Conservation (phyloP, 176 grass and related monocot species). For the Elaeis guineensis region DNA sequence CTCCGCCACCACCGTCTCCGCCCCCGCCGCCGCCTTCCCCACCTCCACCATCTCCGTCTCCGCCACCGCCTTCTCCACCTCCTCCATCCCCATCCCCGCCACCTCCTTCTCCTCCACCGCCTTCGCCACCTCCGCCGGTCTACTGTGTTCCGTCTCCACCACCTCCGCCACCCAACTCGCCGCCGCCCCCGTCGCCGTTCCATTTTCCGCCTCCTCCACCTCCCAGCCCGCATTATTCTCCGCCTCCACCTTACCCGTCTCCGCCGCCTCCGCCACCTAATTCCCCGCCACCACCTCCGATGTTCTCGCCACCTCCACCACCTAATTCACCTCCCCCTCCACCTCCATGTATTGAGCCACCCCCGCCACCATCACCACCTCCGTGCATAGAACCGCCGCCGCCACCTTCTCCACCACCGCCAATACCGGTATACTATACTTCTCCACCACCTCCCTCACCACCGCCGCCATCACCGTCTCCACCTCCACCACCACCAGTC, state of each 20-base stretch:
- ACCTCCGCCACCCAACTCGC: constrained; percentile 23
- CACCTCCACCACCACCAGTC: no score
- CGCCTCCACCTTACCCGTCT: constrained; percentile 16
- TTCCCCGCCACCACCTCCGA: constrained; percentile 17
- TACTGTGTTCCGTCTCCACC: constrained; percentile 10
- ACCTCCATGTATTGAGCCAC: not conserved
- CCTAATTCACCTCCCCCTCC: constrained; percentile 6
- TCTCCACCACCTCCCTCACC: no score
- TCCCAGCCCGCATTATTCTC: not conserved
- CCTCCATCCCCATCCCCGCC: constrained; percentile 13
- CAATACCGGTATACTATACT: no score
- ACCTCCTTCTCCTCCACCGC: constrained; percentile 3
- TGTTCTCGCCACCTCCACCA: constrained; percentile 38
- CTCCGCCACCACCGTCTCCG: not conserved
- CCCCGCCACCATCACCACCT: not conserved
- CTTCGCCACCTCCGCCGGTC: constrained; percentile 7
- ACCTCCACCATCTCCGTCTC: constrained; percentile 4
- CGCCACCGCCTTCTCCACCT: constrained; percentile 8
- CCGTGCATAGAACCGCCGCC: constrained; percentile 3
- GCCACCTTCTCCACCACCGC: no score
- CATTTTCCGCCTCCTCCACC: constrained; percentile 18
- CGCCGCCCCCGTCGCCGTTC: constrained; percentile 8
- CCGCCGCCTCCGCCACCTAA: constrained; percentile 10
- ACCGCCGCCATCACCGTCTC: no score
- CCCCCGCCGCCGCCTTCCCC: constrained; percentile 11